Evolutionary conservation across 164 flowering plant genomes (phyloP), one percentile per base, ranked within the genome.

Genomic region (Aristolochia contorta): DNA sequence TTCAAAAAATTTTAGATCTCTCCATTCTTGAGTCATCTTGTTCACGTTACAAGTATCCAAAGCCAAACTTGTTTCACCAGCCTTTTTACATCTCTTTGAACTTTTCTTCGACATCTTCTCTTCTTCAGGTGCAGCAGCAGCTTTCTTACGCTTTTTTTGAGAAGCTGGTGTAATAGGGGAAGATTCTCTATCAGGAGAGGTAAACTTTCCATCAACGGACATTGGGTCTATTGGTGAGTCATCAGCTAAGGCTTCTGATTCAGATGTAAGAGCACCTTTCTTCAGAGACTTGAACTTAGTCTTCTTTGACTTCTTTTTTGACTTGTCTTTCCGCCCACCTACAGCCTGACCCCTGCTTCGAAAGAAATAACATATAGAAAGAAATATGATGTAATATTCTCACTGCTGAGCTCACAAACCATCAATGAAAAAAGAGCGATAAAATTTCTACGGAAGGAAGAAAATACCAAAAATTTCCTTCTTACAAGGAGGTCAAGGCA

Each of bases 201-300:
- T 54, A 64, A 24, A 50, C 51, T 81, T 83, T 62, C 87, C 84
- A 67, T 90, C 97, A 33, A 68, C 59, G 50, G 75, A 72, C 79
- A 79, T 74, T 19, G 67, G 43, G 52, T 88, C 95, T 27, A 27
- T 13, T 21, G 65, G 58, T 50, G 66, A 51, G 52, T 85, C 92
- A 54, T 75, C 79, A 55, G 74, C 76, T 20, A 65, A 51, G 47
- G 58, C 58, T 54, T 78, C 82, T 33, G 69, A 52, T 56, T 76
- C 89, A 57, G 89, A 75, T 71, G 82, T 71, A 37, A 94, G 71
- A 66, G 95, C 77, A 63, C 80, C 87, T 72, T 85, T 94, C 79
- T 83, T 91, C 71, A 91, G 73, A 68, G 95, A 89, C 69, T 87
- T 94, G 74, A 94, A 94, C 79, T 89, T 94, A n/a, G 88, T 65